These are phyloP conservation scores for Ustilago curta DNA, from an alignment of 1,284 basidiomycete genomes.

Conservation along the genomic window DNA sequence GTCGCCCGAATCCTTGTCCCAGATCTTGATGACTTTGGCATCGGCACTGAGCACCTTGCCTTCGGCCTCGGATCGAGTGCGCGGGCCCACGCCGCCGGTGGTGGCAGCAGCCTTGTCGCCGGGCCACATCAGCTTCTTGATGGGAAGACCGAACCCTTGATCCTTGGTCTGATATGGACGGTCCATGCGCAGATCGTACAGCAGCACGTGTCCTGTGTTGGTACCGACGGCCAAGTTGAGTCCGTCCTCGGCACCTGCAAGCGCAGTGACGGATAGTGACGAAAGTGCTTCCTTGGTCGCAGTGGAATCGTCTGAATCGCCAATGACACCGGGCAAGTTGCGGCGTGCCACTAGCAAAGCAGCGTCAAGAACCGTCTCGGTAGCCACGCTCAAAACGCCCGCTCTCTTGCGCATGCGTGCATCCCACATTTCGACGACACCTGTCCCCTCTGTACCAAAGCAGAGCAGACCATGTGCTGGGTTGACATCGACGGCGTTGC, in stretches of 20 bases:
- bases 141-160: constrained; percentile 93
- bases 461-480: constrained; percentile 89
- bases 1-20: constrained; percentile 78
- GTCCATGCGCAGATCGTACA: constrained; percentile 92
- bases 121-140: constrained; percentile 89
- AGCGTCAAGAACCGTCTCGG: constrained; percentile 69
- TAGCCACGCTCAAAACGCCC: constrained; percentile 82
- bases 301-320: constrained; percentile 59
- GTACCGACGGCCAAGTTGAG: constrained; percentile 94
- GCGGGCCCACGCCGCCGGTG: constrained; percentile 76
- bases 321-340: constrained; percentile 64
- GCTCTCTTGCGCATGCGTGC: constrained; percentile 83
- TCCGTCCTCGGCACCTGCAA: constrained; percentile 81
- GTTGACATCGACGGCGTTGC: constrained; percentile 93
- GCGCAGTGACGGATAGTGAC: constrained; percentile 81
- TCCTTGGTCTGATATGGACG: constrained; percentile 90
- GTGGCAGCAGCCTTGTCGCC: constrained; percentile 75
- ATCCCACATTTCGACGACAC: constrained; percentile 96
- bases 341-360: constrained; percentile 69
- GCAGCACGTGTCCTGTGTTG: constrained; percentile 89
- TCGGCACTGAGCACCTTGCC: constrained; percentile 65
- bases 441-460: constrained; percentile 83
- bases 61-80: constrained; percentile 73
- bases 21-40: constrained; percentile 68
- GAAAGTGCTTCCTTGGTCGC: constrained; percentile 59